phyloP scores from a whole-genome alignment of 1,284 basidiomycete genomes.

The Puccinia triticina region DNA sequence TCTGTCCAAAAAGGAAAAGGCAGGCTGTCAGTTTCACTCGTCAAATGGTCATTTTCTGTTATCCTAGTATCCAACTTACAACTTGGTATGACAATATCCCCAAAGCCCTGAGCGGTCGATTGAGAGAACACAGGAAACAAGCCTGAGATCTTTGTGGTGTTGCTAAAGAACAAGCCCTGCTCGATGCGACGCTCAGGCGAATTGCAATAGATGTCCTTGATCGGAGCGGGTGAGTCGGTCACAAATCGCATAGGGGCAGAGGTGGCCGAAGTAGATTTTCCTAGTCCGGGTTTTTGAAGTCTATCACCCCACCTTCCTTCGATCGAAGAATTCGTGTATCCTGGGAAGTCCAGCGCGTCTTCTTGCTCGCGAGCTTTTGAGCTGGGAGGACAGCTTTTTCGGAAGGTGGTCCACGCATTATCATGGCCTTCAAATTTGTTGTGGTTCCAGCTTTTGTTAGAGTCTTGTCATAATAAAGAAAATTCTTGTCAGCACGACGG shows the following conservation, averaged over 20 bases:
- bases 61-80: constrained; percentile 11
- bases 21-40: neutral
- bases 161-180: constrained; percentile 40
- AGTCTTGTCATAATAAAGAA: neutral
- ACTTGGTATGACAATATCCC: constrained; percentile 44
- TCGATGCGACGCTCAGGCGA: constrained; percentile 16
- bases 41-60: neutral
- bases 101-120: constrained; percentile 45
- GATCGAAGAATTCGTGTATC: neutral
- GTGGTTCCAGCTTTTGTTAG: neutral
- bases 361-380: constrained; percentile 36
- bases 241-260: neutral
- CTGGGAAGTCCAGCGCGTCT: neutral
- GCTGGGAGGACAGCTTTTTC: constrained; percentile 27
- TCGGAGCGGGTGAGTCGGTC: constrained; percentile 18
- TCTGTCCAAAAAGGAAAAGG: neutral
- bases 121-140: constrained; percentile 47
- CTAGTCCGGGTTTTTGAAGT: neutral
- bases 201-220: constrained; percentile 32
- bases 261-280: neutral
- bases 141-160: constrained; percentile 30
- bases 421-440: neutral
- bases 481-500: neutral
- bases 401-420: constrained; percentile 29
- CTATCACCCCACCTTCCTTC: neutral